Conservation (phyloP, 352 stramenopile genomes). For the Lagenidium giganteum region DNA sequence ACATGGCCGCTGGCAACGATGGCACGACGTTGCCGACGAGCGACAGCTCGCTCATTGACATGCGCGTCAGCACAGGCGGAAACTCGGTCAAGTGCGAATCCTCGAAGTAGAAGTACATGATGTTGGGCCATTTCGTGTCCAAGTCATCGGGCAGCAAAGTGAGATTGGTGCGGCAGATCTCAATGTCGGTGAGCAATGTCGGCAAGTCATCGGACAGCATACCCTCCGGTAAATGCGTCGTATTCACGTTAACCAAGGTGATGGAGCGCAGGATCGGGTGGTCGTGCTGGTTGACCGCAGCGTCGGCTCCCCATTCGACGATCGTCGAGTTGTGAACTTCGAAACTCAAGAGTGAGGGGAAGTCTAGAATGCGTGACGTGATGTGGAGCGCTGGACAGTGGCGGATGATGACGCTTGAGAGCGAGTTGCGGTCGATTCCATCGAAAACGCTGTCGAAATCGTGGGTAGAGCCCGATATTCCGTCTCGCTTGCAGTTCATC, state of each 20-base stretch:
- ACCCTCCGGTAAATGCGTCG: neutral
- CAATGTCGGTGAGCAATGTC: neutral
- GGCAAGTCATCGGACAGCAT: constrained; percentile 8
- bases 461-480: no score
- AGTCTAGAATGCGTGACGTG: neutral
- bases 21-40: constrained; percentile 5
- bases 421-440: no score
- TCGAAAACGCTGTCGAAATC: no score
- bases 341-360: neutral
- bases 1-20: no score
- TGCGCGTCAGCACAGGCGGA: constrained; percentile 1
- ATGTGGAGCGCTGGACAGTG: constrained; percentile 5
- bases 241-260: neutral
- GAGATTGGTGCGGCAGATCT: constrained; percentile 1
- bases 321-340: constrained; percentile 17
- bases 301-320: neutral
- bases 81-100: constrained; percentile 6
- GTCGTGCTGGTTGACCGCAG: neutral
- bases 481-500: constrained; percentile 1
- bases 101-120: constrained; percentile 10
- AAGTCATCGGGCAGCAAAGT: constrained; percentile 1
- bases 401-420: constrained; percentile 8
- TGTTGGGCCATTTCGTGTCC: neutral
- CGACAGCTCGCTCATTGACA: constrained; percentile 1
- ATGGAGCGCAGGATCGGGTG: neutral